Evolutionary conservation across 2,329 filamentous ascomycete species (phyloP), one percentile per base, ranked within the genome.

Genomic region (Fusarium sp.): DNA sequence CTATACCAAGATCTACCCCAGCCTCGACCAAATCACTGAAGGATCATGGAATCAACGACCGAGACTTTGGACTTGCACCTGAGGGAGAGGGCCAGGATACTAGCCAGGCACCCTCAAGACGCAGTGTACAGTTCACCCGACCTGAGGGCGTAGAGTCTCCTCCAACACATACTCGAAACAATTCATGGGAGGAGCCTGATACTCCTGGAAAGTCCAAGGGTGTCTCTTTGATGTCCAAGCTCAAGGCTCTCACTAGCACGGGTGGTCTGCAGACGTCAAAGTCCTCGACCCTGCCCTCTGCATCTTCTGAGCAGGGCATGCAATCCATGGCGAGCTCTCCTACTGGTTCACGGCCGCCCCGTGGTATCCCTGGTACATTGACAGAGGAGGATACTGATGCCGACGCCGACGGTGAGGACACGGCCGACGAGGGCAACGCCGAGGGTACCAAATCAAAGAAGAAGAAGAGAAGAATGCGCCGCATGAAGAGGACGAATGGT

Each of bases 361-460:
- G 86, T 56, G 85, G 86, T 66, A 85, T 90, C 72, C 88, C 88
- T 11, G 85, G 88, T 22, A 90, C 87, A 1, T 81, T 91, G 65
- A 82, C 85, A 47, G 88, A 90, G 73, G 87, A 88, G 66, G 80
- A 83, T 68, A 81, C 81, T 10, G 83, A 86, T 50, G 85, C 85
- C 29, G 88, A 89, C 68, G 88, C 93, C 1, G 94, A 97, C 81
- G 94, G 92, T 2, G 95, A 97, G 80, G 94, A 97, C 80, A 97
- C 95, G 52, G 94, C 92, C 0, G 94, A 95, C 62, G 95, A 98
- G 79, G 88, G 84, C 20, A 78, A 83, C n/a, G 80, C 84, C 16
- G 85, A 86, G 9, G 63, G 69, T 8, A 73, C 60, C 62, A 78
- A 83, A 31, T 77, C 82, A 2, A 89, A 88, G 71, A 86, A 88